A percentile compares a stretch with the other conserved stretches of the same genome.
Conservation (phyloP, 805 yeast genomes). For the Wickerhamomyces subpelliculosus region DNA sequence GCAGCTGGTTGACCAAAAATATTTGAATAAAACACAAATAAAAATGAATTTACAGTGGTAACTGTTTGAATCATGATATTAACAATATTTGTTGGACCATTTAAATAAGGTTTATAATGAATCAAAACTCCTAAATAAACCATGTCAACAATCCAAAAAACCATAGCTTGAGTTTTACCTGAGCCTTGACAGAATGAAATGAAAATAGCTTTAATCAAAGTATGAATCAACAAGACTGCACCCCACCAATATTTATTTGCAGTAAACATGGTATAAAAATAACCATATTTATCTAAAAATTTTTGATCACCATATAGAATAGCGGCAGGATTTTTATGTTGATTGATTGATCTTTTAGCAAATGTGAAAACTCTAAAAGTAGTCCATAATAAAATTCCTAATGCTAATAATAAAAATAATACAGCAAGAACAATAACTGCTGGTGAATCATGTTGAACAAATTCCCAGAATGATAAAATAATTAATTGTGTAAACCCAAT, state of each 20-base stretch:
- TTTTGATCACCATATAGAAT: constrained; percentile 71
- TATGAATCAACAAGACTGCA: constrained; percentile 50
- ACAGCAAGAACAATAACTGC: constrained; percentile 82
- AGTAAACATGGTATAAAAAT: constrained; percentile 81
- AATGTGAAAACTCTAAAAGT: constrained; percentile 54
- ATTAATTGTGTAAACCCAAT: constrained; percentile 82
- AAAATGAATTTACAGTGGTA: constrained; percentile 69
- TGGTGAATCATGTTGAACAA: constrained; percentile 72
- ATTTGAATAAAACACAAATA: constrained; percentile 81
- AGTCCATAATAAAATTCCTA: constrained; percentile 58
- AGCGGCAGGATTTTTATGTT: constrained; percentile 80
- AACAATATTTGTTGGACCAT: constrained; percentile 73
- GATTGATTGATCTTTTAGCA: constrained; percentile 54
- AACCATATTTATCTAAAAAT: constrained; percentile 76
- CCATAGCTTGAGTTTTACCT: constrained; percentile 77
- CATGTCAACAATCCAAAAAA: constrained; percentile 69
- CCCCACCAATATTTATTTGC: constrained; percentile 85
- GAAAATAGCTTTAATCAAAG: constrained; percentile 61
- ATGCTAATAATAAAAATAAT: constrained; percentile 54
- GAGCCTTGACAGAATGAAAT: constrained; percentile 73
- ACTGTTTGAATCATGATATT: constrained; percentile 70
- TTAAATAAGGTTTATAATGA: constrained; percentile 66
- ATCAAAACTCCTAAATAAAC: constrained; percentile 59
- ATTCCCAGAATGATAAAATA: constrained; percentile 83
- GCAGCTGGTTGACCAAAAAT: constrained; percentile 74